These are phyloP conservation scores for Monosporascus sp. DNA, from an alignment of 2,329 filamentous ascomycete species.

Conservation along the genomic window DNA sequence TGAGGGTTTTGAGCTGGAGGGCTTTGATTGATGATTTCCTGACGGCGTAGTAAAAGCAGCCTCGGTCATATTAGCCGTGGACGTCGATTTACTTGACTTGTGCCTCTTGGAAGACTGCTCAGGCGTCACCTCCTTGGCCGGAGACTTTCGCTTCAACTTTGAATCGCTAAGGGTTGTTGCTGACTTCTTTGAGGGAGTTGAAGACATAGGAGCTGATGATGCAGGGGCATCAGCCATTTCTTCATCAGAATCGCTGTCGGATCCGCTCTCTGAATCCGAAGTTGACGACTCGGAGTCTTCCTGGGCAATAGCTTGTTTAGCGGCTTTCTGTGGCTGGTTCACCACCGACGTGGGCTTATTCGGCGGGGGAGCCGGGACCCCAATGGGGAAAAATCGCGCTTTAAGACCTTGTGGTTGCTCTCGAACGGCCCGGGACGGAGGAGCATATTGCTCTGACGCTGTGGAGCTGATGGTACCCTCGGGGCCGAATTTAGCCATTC, in stretches of 20 bases:
- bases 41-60: not conserved
- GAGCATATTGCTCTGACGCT: constrained; percentile 35
- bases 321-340: constrained; percentile 1
- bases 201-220: constrained; percentile 13
- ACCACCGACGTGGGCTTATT: not conserved
- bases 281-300: constrained; percentile 34
- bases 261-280: constrained; percentile 35
- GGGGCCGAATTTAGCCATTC: constrained; percentile 52
- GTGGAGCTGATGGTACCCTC: constrained; percentile 33
- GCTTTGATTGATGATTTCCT: not conserved
- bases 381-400: constrained; percentile 63
- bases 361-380: constrained; percentile 34
- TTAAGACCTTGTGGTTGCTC: constrained; percentile 63
- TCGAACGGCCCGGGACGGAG: constrained; percentile 46
- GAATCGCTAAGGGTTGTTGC: constrained; percentile 5
- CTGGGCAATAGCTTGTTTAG: constrained; percentile 3
- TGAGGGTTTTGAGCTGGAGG: not conserved
- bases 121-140: constrained; percentile 8
- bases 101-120: constrained; percentile 24
- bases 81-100: constrained; percentile 14
- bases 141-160: constrained; percentile 33
- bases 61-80: not conserved
- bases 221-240: constrained; percentile 39
- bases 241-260: constrained; percentile 40
- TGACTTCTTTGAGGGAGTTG: constrained; percentile 21